These are phyloP conservation scores for Pleurotus sapidus DNA, from an alignment of 768 basidiomycete species.

Conservation along the genomic window DNA sequence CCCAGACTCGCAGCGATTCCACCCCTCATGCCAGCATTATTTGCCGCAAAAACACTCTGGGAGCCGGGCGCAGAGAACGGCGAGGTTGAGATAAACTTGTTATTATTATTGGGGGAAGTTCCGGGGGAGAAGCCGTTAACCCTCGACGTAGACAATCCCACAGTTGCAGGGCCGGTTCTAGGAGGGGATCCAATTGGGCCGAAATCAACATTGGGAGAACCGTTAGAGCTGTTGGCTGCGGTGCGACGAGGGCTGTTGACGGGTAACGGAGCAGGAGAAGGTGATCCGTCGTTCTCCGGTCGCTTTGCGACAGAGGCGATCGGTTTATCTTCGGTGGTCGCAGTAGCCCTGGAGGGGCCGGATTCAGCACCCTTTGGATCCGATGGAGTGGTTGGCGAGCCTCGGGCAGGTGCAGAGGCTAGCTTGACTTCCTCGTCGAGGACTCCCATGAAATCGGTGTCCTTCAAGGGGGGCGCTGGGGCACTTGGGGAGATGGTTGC, in stretches of 20 bases:
- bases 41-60: conserved; percentile 47
- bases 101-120: conserved; percentile 47
- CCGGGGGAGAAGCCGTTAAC: conserved; percentile 49
- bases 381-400: conserved; percentile 21
- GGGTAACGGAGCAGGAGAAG: conserved; percentile 50
- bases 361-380: background rate
- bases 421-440: conserved; percentile 58
- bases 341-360: background rate
- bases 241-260: conserved; percentile 38
- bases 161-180: conserved; percentile 24
- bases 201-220: conserved; percentile 49
- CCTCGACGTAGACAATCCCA: conserved; percentile 28
- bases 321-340: conserved; percentile 7
- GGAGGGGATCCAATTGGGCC: conserved; percentile 87
- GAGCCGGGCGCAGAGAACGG: conserved; percentile 78
- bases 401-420: conserved; percentile 41
- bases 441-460: conserved; percentile 71
- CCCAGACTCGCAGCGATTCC: conserved; percentile 62
- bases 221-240: conserved; percentile 19
- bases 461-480: conserved; percentile 73
- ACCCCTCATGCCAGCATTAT: conserved; percentile 22
- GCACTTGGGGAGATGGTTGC: conserved; percentile 74
- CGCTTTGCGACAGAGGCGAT: conserved; percentile 5
- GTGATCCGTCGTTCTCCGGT: conserved; percentile 20
- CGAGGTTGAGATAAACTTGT: conserved; percentile 48